Base-by-base conservation (phyloP, 2,329 filamentous ascomycete genomes). In the Ophiostoma sp. region DNA sequence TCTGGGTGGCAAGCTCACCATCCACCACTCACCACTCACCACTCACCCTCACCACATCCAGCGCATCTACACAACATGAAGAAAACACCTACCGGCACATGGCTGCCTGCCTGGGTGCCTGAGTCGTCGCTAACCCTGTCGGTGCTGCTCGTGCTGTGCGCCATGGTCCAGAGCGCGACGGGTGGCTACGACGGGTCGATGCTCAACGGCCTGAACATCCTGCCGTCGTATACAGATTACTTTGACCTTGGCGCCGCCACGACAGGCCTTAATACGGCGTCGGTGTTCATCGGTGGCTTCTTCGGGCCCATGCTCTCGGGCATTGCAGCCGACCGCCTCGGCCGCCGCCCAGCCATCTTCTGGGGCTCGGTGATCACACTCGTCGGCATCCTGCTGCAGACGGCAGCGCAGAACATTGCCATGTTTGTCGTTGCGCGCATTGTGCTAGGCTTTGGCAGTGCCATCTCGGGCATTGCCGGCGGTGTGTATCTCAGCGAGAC, bases 191-290 rank as follows among this genome's bases (percentile, higher is more conserved):
- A 84, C 68, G 79, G 80, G 2, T 84, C 81, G 2, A 82, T 86
- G 76, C 77, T 85, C 75, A 85, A 86, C 69, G 83, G 82, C 0
- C 78, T 87, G 38, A 84, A 85, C 69, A 80, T 79, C 71, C 76
- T 67, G 72, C 75, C 72, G 16, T 55, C 40, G 6, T 55, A 38
- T 62, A 14, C 65, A 73, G 73, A 71, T 65, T 79, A 79, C 73
- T 64, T 76, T 63, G 40, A 74, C 55, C 76, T 75, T 12, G 69
- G 65, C 66, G 73, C 76, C 6, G 73, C 78, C 1, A 75, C 76
- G 44, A 77, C 81, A 44, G 80, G 80, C 64, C 75, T 81, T 36
- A 75, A 81, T 49, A 76, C 77, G 41, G 78, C 78, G 44, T 81
- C 81, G 72, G 79, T 81, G 77, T 78, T 79, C 42, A 77, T 82